phyloP scores from a whole-genome alignment of 1,139 yeast genomes.

The Kluyveromyces marxianus region DNA sequence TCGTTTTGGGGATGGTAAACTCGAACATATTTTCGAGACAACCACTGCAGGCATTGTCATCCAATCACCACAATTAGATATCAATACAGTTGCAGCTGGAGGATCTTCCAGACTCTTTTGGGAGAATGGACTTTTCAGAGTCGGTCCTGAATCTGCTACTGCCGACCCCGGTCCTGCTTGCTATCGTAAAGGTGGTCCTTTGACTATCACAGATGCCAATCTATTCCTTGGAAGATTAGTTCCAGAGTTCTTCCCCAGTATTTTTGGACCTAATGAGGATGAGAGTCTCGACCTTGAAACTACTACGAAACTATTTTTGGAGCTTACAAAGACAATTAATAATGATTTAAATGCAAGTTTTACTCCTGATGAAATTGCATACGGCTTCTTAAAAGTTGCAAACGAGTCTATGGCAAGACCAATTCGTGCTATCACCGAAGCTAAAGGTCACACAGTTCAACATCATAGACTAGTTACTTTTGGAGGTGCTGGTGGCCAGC shows the following conservation, averaged over 20 bases:
- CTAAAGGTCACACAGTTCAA: conserved; percentile 41
- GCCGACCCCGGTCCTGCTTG: conserved; percentile 62
- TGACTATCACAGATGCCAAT: conserved; percentile 55
- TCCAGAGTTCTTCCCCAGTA: conserved; percentile 49
- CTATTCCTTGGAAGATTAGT: conserved; percentile 44
- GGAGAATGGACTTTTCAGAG: conserved; percentile 48
- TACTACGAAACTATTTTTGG: conserved; percentile 34
- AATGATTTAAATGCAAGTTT: conserved; percentile 28
- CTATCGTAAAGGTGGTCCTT: conserved; percentile 51
- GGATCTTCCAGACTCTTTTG: conserved; percentile 49
- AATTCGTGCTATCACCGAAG: conserved; percentile 47
- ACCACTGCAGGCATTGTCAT: conserved; percentile 50
- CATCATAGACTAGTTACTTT: conserved; percentile 45
- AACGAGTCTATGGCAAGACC: conserved; percentile 52
- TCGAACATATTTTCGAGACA: conserved; percentile 50
- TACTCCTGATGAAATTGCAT: conserved; percentile 43
- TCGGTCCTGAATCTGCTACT: conserved; percentile 54
- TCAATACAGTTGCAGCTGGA: conserved; percentile 56
- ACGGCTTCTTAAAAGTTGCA: conserved; percentile 48
- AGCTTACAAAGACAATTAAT: conserved; percentile 39
- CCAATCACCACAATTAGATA: conserved; percentile 52
- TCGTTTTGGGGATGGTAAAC: conserved; percentile 37
- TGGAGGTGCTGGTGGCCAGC: conserved; percentile 59
- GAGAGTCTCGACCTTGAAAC: conserved; percentile 41
- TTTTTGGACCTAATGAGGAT: conserved; percentile 52